A percentile compares a stretch with the other conserved stretches of the same genome.
These are phyloP conservation scores for Mucuna pruriens DNA, from an alignment of 306 rosid species.

Conservation along the genomic window DNA sequence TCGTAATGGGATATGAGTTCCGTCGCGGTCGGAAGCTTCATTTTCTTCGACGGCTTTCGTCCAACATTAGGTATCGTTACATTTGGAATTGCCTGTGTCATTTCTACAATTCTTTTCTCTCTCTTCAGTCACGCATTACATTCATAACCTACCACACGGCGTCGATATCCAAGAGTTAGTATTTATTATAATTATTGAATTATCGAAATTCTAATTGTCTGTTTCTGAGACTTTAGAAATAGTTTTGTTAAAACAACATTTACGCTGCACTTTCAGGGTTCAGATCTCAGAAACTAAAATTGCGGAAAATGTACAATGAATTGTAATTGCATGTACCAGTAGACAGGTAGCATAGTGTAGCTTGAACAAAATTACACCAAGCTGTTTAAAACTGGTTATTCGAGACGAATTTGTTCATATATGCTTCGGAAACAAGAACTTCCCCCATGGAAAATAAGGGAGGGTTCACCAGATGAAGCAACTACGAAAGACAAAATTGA, in stretches of 20 bases:
- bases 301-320: neutral
- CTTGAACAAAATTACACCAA: slow-evolving; percentile 41
- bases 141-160: neutral
- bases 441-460: slow-evolving; percentile 47
- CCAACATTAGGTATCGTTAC: neutral
- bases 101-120: neutral
- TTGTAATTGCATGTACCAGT: slow-evolving; percentile 55
- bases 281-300: neutral
- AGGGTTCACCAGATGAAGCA: slow-evolving; percentile 91
- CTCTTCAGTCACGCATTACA: neutral
- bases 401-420: slow-evolving; percentile 31
- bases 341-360: slow-evolving; percentile 86
- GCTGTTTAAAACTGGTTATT: slow-evolving; percentile 79
- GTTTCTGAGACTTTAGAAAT: neutral
- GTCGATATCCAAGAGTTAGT: neutral
- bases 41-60: slow-evolving; percentile 28
- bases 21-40: slow-evolving; percentile 61
- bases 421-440: slow-evolving; percentile 94
- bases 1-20: slow-evolving; percentile 82
- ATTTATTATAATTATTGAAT: too few species aligned
- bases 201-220: neutral
- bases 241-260: neutral
- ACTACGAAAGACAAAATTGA: neutral
- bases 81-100: slow-evolving; percentile 37
- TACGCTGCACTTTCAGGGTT: neutral